Base-by-base conservation (phyloP, 2,329 filamentous ascomycete species). In the Claviceps purpurea region DNA sequence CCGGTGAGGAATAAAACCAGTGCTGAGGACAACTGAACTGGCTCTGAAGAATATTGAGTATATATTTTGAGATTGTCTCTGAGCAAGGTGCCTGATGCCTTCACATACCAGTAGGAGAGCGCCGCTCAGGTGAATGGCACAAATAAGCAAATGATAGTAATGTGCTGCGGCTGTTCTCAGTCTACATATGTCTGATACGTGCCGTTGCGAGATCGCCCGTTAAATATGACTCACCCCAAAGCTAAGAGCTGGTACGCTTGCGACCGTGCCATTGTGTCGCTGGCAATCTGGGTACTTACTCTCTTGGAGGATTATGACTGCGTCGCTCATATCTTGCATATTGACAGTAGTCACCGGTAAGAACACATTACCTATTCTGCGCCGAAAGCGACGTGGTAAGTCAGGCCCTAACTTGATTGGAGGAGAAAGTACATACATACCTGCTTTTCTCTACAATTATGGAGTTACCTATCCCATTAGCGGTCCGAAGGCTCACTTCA, bases 71-170 rank as follows among this genome's bases (percentile, higher is more conserved):
- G 30, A 22, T 2, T 14, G 13, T 11, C 26, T 30, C 26, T 10
- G 26, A 30, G 7, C 26, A 30, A 30, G 4, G 4, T 11, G 20
- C 6, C 11, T 45, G 13, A 7, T 18, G 13, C 8, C 22, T 20
- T 45, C 16, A 56, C 63, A 52, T 61, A 76, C 76, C 72, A 55
- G 73, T 70, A 50, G 78, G 63, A 20, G 71, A 73, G 57, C 77
- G 74, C 41, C 68, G 68, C 53, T 76, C 70, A 13, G 76, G 60
- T 6, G 68, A 72, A 55, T 69, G 65, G 2, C 68, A 70, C 14
- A 77, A 65, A 64, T 73, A 77, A 44, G 72, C 59, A 60, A 77
- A 75, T 2, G 73, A 76, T 46, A 66, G 58, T 14, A 74, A 59
- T 55, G 72, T 70, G 59, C 75, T 78, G 38, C 1, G 45, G 39